These are phyloP conservation scores for Puccinia hordei DNA, from an alignment of 1,284 basidiomycete genomes.

Conservation along the genomic window DNA sequence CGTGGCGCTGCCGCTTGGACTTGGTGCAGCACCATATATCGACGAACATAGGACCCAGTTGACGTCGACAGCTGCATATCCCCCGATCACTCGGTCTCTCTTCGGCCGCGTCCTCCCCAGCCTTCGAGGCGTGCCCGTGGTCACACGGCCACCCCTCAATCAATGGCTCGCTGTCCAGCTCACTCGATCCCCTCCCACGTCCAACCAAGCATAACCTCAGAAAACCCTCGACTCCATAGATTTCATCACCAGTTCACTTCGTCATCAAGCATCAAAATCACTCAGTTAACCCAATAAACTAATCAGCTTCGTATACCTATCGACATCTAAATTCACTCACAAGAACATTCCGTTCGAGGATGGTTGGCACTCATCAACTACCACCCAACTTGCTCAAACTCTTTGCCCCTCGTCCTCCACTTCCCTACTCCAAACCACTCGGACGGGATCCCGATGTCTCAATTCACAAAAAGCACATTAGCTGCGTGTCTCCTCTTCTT, in stretches of 20 bases:
- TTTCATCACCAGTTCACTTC: neutral
- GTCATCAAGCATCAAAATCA: neutral
- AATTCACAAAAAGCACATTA: conserved; percentile 67
- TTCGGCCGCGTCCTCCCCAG: no score
- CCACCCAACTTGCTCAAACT: conserved; percentile 92
- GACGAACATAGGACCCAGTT: no score
- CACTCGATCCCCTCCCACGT: no score
- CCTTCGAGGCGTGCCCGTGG: no score
- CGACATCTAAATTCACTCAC: neutral
- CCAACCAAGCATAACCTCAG: no score
- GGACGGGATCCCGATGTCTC: conserved; percentile 78
- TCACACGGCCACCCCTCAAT: no score
- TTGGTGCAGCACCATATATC: no score
- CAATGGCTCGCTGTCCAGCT: no score
- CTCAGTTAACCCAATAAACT: neutral
- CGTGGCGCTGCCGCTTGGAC: no score
- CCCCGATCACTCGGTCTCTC: no score
- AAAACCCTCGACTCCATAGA: no score
- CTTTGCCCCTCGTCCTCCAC: conserved; percentile 84
- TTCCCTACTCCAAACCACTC: conserved; percentile 79
- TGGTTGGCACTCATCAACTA: conserved; percentile 63
- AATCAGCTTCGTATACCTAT: neutral
- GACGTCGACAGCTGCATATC: no score
- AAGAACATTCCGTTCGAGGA: neutral
- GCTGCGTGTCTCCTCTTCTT: conserved; percentile 73